phyloP scores from a whole-genome alignment of 352 stramenopile species.

The Peronospora farinosa region DNA sequence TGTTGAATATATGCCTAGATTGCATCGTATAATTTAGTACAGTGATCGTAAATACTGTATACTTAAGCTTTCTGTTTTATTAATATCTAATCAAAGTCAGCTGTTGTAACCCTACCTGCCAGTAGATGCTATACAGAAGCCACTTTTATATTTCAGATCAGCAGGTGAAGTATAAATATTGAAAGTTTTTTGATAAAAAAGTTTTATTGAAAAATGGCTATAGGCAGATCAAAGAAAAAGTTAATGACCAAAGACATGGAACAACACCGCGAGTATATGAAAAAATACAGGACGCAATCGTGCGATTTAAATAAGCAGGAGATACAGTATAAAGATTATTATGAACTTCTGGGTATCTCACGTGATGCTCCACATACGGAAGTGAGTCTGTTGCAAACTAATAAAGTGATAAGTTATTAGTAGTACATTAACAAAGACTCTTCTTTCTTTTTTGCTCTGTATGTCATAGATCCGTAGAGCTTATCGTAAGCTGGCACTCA shows the following conservation, averaged over 20 bases:
- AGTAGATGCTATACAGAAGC: too few relatives aligned
- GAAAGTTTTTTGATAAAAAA: too few relatives aligned
- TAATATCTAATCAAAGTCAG: too few relatives aligned
- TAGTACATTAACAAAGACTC: too few relatives aligned
- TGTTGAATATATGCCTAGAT: too few relatives aligned
- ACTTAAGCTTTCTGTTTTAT: too few relatives aligned
- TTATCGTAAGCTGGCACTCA: conserved; percentile 82
- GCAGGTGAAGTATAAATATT: too few relatives aligned
- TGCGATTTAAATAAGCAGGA: conserved; percentile 47
- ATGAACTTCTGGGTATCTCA: conserved; percentile 56
- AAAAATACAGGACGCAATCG: conserved; percentile 82
- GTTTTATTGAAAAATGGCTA: neutral
- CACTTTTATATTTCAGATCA: too few relatives aligned
- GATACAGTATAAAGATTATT: conserved; percentile 76
- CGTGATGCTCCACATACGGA: conserved; percentile 63
- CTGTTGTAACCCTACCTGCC: too few relatives aligned
- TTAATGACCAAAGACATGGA: conserved; percentile 60
- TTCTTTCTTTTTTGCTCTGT: neutral
- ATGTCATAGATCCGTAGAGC: conserved; percentile 85
- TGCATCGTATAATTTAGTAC: too few relatives aligned
- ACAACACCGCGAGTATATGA: conserved; percentile 84
- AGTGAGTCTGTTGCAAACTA: conserved; percentile 20
- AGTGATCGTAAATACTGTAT: too few relatives aligned
- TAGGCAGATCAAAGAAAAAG: neutral
- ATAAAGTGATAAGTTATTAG: neutral